Evolutionary conservation across 179 eudicot genomes (phyloP), one percentile per base, ranked within the genome.

Genomic region (Pouteria campechiana): DNA sequence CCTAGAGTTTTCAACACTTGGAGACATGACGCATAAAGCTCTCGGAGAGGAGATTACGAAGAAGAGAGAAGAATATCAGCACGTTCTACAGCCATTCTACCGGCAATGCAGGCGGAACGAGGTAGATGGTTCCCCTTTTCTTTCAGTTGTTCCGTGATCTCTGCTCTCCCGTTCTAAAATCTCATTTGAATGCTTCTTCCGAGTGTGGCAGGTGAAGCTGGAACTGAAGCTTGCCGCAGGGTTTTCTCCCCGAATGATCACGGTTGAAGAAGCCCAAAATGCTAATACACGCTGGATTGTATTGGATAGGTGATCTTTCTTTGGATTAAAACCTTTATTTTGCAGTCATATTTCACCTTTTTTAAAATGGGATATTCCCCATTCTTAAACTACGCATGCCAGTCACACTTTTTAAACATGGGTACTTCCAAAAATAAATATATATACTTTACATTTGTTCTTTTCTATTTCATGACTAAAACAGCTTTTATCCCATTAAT

Each of bases 181-280:
- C n/a, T n/a, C n/a, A n/a, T n/a, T n/a, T n/a, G n/a, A n/a, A n/a
- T n/a, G n/a, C n/a, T n/a, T n/a, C n/a, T n/a, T n/a, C n/a, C n/a
- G n/a, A n/a, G n/a, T n/a, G n/a, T n/a, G n/a, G 44, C 51, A 55
- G 60, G 52, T 55, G 19, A 46, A 38, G 37, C 18, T 55, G 45
- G 53, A 55, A 7, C 24, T 39, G 6, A 37, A 32, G 39, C 61
- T 55, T 3, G 51, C 61, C 16, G 61, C 52, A 16, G 61, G 61
- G 25, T 37, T 33, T 7, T 52, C 46, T 46, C 52, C 61, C 7
- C 12, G 31, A 19, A 31, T 2, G 14, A 27, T 46, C 21, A 41
- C 46, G 7, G 10, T 55, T 7, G 40, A 46, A 22, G 37, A 39
- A 24, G 61, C 61, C 15, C 41, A 47, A 29, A 30, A 38, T 2